phyloP scores from a whole-genome alignment of 2,329 filamentous ascomycete species.

The Emericellopsis atlantica region DNA sequence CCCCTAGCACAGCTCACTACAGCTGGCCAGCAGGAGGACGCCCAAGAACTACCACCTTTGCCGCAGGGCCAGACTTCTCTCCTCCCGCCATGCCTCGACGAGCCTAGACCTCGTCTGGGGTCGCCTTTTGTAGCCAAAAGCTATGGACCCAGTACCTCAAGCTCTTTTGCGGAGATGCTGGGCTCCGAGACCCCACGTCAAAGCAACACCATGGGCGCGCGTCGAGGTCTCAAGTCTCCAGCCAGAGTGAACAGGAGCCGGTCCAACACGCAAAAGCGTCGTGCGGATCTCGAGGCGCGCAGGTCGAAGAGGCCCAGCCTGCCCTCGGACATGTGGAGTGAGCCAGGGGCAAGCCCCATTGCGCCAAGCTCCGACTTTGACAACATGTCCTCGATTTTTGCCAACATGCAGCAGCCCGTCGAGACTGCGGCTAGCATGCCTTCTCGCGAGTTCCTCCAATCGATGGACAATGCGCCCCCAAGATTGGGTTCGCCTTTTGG shows the following conservation, averaged over 20 bases:
- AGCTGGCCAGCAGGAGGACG: not conserved
- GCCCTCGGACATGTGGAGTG: constrained; percentile 39
- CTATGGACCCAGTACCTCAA: constrained; percentile 49
- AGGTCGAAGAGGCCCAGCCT: constrained; percentile 39
- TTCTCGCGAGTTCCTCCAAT: not conserved
- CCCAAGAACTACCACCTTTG: not conserved
- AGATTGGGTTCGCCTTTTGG: constrained; percentile 49
- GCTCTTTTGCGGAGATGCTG: constrained; percentile 26
- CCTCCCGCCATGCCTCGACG: not conserved
- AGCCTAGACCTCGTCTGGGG: constrained; percentile 23
- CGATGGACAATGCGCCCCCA: constrained; percentile 24
- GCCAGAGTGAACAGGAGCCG: constrained; percentile 36
- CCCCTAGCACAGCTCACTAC: constrained; percentile 44
- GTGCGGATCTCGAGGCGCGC: constrained; percentile 35
- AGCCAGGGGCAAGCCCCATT: constrained; percentile 19
- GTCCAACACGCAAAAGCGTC: constrained; percentile 41
- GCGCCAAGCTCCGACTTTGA: constrained; percentile 16
- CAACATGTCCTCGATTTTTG: constrained; percentile 10
- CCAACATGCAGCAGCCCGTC: too few relatives aligned
- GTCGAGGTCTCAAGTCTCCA: constrained; percentile 39
- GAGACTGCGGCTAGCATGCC: constrained; percentile 1
- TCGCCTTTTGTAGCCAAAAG: constrained; percentile 46
- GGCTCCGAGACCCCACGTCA: constrained; percentile 23
- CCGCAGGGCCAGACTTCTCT: not conserved
- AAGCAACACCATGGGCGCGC: constrained; percentile 35